These are phyloP conservation scores for Diaporthe australafricana DNA, from an alignment of 2,329 filamentous ascomycete species.

Conservation along the genomic window DNA sequence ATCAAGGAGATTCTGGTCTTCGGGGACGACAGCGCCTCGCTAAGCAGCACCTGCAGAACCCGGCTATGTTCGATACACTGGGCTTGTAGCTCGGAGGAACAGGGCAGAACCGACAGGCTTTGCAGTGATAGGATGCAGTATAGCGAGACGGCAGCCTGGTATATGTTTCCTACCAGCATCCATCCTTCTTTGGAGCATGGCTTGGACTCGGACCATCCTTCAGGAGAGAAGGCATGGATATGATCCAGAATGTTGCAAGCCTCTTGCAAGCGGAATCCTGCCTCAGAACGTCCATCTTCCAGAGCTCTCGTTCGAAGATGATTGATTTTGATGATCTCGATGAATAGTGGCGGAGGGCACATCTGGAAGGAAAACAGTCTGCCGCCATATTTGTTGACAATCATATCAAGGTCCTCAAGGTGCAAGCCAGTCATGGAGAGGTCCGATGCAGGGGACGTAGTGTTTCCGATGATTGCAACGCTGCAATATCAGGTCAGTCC, in stretches of 20 bases:
- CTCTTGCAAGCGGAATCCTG: conserved; percentile 34
- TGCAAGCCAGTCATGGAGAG: conserved; percentile 43
- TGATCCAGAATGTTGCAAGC: conserved; percentile 42
- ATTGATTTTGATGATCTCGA: conserved; percentile 50
- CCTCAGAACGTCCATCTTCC: not conserved
- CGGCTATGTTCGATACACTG: conserved; percentile 34
- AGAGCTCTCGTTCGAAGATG: conserved; percentile 45
- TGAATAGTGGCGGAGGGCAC: conserved; percentile 48
- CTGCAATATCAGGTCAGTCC: conserved; percentile 40
- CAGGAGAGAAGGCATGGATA: conserved; percentile 45
- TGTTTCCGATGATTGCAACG: conserved; percentile 48
- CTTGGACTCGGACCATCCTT: conserved; percentile 46
- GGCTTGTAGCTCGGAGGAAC: conserved; percentile 32
- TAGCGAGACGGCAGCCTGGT: conserved; percentile 47
- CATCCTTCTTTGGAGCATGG: conserved; percentile 42
- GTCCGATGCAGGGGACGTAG: conserved; percentile 49
- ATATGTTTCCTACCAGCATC: conserved; percentile 45
- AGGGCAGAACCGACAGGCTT: conserved; percentile 46
- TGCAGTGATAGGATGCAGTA: conserved; percentile 53
- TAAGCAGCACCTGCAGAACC: conserved; percentile 40
- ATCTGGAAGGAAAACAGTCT: conserved; percentile 43
- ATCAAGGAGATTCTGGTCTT: conserved; percentile 44
- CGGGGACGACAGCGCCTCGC: conserved; percentile 36
- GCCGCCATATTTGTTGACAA: conserved; percentile 40
- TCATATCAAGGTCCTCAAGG: conserved; percentile 43